Evolutionary conservation across 2,329 filamentous ascomycete genomes (phyloP).

Genomic region (Cryphonectria nitschkei): DNA sequence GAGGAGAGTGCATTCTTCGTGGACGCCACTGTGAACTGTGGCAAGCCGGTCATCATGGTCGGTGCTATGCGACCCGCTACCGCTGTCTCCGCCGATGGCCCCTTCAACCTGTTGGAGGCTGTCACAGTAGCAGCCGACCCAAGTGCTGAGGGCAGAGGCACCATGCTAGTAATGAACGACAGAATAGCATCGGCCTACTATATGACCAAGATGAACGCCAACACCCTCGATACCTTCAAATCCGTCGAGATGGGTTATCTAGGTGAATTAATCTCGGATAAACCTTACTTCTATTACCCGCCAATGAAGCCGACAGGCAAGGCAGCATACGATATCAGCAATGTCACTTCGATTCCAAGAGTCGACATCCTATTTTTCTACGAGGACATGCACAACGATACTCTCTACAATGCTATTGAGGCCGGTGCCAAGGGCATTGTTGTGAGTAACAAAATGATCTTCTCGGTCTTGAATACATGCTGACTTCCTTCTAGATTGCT

Average conservation of each 20-base stretch:
- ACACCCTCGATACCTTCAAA: slow-evolving; percentile 65
- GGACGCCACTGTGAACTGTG: slow-evolving; percentile 58
- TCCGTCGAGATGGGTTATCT: slow-evolving; percentile 60
- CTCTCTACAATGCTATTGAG: too few relatives aligned
- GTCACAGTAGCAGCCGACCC: slow-evolving; percentile 57
- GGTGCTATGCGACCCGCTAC: slow-evolving; percentile 67
- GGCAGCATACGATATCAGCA: slow-evolving; percentile 46
- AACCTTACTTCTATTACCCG: slow-evolving; percentile 63
- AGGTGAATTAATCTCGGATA: slow-evolving; percentile 60
- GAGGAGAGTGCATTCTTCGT: slow-evolving; percentile 68
- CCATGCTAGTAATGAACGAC: slow-evolving; percentile 65
- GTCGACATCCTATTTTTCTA: too few relatives aligned
- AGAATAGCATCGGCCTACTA: slow-evolving; percentile 62
- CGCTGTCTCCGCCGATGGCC: slow-evolving; percentile 65
- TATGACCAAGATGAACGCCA: slow-evolving; percentile 65
- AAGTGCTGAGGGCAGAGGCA: slow-evolving; percentile 53
- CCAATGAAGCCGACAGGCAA: slow-evolving; percentile 53
- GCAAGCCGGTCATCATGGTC: slow-evolving; percentile 63
- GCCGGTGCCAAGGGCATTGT: too few relatives aligned
- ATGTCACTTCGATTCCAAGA: slow-evolving; percentile 9
- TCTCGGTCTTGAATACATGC: slow-evolving; percentile 29
- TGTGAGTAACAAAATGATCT: too few relatives aligned
- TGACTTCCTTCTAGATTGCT: slow-evolving; percentile 1
- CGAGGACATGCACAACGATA: too few relatives aligned
- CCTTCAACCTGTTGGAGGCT: slow-evolving; percentile 63